Conservation (phyloP, 1,284 basidiomycete genomes). For the Neolentinus lepideus region DNA sequence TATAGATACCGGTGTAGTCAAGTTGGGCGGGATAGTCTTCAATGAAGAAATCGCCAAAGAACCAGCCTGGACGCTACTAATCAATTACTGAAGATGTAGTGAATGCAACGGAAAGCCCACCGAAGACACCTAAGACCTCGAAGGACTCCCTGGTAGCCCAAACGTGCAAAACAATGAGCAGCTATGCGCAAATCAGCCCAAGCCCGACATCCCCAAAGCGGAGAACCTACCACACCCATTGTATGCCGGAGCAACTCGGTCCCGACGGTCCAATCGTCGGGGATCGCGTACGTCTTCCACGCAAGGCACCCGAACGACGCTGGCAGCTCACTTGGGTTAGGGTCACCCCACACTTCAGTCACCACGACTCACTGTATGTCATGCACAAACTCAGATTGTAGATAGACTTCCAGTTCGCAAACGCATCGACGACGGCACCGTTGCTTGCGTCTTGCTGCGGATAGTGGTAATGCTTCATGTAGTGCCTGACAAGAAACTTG, state of each 20-base stretch:
- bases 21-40: constrained; percentile 87
- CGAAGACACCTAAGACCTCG: constrained; percentile 90
- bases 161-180: constrained; percentile 82
- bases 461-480: constrained; percentile 88
- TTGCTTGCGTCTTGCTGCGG: constrained; percentile 34
- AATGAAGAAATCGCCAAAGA: constrained; percentile 98
- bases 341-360: neutral
- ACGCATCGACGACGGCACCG: constrained; percentile 85
- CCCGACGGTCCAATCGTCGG: constrained; percentile 84
- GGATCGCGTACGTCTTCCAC: constrained; percentile 83
- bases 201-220: neutral
- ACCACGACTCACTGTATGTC: constrained; percentile 67
- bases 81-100: neutral
- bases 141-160: constrained; percentile 91
- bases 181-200: constrained; percentile 30
- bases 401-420: constrained; percentile 89
- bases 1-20: constrained; percentile 95
- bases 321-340: constrained; percentile 22
- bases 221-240: constrained; percentile 64
- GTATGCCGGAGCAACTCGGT: constrained; percentile 86
- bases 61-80: constrained; percentile 62
- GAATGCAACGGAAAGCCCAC: constrained; percentile 28
- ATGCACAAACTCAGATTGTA: constrained; percentile 94
- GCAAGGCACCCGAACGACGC: constrained; percentile 78
- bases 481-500: constrained; percentile 92